Base-by-base conservation (phyloP, 179 eudicot species). In the Beta lomatogona region DNA sequence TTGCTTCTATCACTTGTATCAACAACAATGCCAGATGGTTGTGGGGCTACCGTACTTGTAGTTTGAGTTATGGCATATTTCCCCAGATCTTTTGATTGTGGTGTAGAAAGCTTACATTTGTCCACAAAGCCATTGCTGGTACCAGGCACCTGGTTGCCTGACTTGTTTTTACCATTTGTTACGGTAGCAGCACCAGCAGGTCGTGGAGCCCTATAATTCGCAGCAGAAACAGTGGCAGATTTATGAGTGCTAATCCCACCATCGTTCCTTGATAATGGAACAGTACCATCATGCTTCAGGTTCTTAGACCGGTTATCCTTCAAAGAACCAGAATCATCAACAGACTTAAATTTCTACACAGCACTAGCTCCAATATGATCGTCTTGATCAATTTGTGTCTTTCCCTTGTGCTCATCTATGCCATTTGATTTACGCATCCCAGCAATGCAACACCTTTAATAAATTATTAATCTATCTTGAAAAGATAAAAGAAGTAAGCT, bases 221-320 rank as follows among this genome's bases (percentile, higher is more conserved):
- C 55, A 73, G 59, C 46, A 53, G 19, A 54, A 77, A 63, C 82
- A 79, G 55, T 76, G 31, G 63, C 81, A 83, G 77, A 7, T 25
- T 73, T 77, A 18, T 59, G 76, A 46, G 78, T 60, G 59, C 45
- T 46, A 71, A 45, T 50, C 63, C 77, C 74, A 12, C 82, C 63
- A 80, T 44, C 72, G 46, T 65, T 77, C 6, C 52, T 65, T 18
- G 76, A 45, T 52, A 71, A 18, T 59, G 57, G 45, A 73, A 58
- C 25, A 60, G 16, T 58, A 81, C 22, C 79, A 80, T 76, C 81
- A 80, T 52, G 72, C 80, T 82, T 83, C 57, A 48, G 82, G 50
- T 83, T 88, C 88, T 91, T 89, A 53, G 80, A 66, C 22, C 80
- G 79, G 48, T 78, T 78, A 64, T 69, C 88, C 60, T 89, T 44